These are phyloP conservation scores for Paraphoma chrysanthemicola DNA, from an alignment of 2,329 filamentous ascomycete species.

Conservation along the genomic window DNA sequence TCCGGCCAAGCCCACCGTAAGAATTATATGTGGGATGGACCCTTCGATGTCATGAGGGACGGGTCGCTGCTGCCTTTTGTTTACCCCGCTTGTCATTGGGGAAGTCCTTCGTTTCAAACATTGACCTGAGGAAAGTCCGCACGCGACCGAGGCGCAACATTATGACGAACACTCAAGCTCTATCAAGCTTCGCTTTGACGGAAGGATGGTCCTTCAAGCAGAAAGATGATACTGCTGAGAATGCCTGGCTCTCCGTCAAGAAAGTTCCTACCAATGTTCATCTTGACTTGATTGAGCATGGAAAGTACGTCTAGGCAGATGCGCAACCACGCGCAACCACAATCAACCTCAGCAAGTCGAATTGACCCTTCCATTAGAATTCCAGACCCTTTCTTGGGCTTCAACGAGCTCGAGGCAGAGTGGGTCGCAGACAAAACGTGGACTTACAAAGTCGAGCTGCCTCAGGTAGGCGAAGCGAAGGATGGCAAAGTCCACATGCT, in stretches of 20 bases:
- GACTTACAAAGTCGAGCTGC: slow-evolving; percentile 55
- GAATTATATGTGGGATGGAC: slow-evolving; percentile 32
- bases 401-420: slow-evolving; percentile 58
- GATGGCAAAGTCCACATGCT: slow-evolving; percentile 53
- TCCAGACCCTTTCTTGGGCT: slow-evolving; percentile 58
- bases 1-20: slow-evolving; percentile 34
- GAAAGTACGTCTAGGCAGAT: slow-evolving; percentile 46
- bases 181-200: slow-evolving; percentile 38
- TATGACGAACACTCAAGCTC: slow-evolving; percentile 36
- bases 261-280: slow-evolving; percentile 58
- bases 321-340: too few species aligned
- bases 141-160: slow-evolving; percentile 3
- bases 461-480: slow-evolving; percentile 32
- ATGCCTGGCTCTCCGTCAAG: slow-evolving; percentile 54
- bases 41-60: slow-evolving; percentile 14
- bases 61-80: slow-evolving; percentile 7
- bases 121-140: background rate
- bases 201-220: slow-evolving; percentile 57
- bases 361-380: slow-evolving; percentile 46
- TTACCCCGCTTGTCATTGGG: slow-evolving; percentile 16
- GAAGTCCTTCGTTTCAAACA: slow-evolving; percentile 2
- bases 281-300: slow-evolving; percentile 55
- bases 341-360: background rate
- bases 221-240: slow-evolving; percentile 46
- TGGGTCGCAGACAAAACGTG: slow-evolving; percentile 59